Percentiles rank a stretch among this genome's conserved stretches.
phyloP scores from a whole-genome alignment of 306 rosid species.

The Leucaena leucocephala region DNA sequence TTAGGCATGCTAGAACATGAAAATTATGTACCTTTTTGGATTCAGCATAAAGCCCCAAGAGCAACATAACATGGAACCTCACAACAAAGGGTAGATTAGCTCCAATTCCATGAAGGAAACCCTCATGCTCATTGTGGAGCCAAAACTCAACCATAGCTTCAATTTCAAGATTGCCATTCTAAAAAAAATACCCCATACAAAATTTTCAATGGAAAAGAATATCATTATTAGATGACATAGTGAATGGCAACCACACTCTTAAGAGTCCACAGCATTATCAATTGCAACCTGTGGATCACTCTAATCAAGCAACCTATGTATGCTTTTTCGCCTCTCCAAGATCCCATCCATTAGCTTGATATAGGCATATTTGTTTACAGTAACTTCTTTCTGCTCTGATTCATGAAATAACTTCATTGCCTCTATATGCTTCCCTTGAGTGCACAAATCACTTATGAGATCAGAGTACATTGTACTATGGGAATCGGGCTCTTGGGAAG shows the following conservation, averaged over 20 bases:
- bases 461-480: conserved; percentile 54
- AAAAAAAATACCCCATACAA: not conserved
- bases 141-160: conserved; percentile 83
- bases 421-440: conserved; percentile 73
- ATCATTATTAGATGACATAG: not conserved
- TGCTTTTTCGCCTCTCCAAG: conserved; percentile 74
- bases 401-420: conserved; percentile 71
- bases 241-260: not conserved
- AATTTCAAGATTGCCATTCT: not conserved
- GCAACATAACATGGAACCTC: conserved; percentile 98
- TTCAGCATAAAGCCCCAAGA: conserved; percentile 94
- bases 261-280: not conserved
- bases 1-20: not conserved
- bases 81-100: conserved; percentile 73
- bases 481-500: conserved; percentile 50
- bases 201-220: not conserved
- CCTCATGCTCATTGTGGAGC: conserved; percentile 83
- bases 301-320: conserved; percentile 40
- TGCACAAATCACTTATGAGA: conserved; percentile 63
- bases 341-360: conserved; percentile 78
- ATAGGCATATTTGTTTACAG: conserved; percentile 53
- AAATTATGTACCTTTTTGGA: conserved; percentile 71
- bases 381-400: conserved; percentile 58
- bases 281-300: conserved; percentile 1
- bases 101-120: conserved; percentile 96